Evolutionary conservation across 129 eudicot genomes (phyloP), one percentile per base, ranked within the genome.

Genomic region (Calendula officinalis): DNA sequence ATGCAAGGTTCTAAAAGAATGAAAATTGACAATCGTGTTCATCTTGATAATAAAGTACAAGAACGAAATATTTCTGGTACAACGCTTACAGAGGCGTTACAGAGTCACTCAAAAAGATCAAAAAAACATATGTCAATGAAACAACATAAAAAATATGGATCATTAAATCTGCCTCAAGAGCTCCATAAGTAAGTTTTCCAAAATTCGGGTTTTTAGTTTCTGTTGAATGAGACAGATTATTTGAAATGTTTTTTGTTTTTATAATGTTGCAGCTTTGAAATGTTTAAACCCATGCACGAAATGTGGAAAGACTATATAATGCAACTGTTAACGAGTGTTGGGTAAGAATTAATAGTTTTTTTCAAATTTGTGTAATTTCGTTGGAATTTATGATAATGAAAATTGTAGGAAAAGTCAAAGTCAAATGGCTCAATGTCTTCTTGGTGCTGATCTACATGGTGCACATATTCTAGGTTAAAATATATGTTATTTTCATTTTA

Each of bases 361-460:
- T 60, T 45, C 55, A 27, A 56, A 58, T 34, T 40, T 5, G 60
- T 65, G 13, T 69, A 6, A 43, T 60, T 37, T 6, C 63, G 16
- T 37, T 72, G 50, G 6, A 55, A 46, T 8, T 7, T 41, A 9
- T 69, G 44, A 27, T 58, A 39, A 66, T 66, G 53, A 53, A 52
- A 34, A 27, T 59, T 84, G 72, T 79, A 91, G 98, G 86, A 84
- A 76, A 75, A 80, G 83, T 76, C 10, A 17, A 6, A 48, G 27
- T 62, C 84, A 87, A 60, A 37, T 85, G 71, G 83, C 91, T 8
- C 79, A 76, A 34, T 72, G 82, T 74, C 94, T 92, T 60, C 84
- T 85, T 42, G 70, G 76, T 76, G 98, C 96, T 8, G 95, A 92
- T 75, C 78, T 91, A 34, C 98, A 83, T 48, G 96, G 98, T 67